Evolutionary conservation across 2,329 filamentous ascomycete species (phyloP).

Genomic region (Penicillium sclerotiorum): DNA sequence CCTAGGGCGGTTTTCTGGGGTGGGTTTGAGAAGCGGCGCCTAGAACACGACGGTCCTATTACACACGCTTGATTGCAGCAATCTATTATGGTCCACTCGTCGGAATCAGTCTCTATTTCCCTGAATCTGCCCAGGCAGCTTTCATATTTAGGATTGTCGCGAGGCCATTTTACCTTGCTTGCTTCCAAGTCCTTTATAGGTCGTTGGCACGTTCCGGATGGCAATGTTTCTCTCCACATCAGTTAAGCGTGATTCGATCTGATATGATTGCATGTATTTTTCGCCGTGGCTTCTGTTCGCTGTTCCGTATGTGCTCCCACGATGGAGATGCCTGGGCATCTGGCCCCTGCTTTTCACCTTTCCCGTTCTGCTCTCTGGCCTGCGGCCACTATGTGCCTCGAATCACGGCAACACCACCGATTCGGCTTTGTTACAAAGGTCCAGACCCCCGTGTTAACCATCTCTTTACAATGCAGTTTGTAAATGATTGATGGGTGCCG

Average conservation of each 20-base stretch:
- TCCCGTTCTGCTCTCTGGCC: conserved; percentile 18
- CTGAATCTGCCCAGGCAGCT: conserved; percentile 29
- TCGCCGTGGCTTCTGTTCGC: conserved; percentile 25
- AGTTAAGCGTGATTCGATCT: conserved; percentile 23
- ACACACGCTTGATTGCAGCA: conserved; percentile 45
- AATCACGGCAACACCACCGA: conserved; percentile 57
- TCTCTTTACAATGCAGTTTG: conserved; percentile 58
- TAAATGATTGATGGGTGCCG: conserved; percentile 61
- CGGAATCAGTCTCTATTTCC: conserved; percentile 51
- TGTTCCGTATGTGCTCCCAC: conserved; percentile 55
- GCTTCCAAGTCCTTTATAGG: conserved; percentile 23
- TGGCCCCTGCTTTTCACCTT: conserved; percentile 45
- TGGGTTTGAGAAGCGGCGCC: conserved; percentile 24
- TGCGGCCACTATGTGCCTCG: conserved; percentile 46
- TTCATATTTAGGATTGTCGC: conserved; percentile 49
- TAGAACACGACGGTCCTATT: conserved; percentile 45
- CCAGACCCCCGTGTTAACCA: conserved; percentile 69
- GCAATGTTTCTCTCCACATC: conserved; percentile 23
- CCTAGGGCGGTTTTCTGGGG: conserved; percentile 20
- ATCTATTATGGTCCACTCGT: conserved; percentile 55
- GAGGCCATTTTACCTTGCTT: conserved; percentile 53
- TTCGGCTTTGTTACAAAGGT: conserved; percentile 49
- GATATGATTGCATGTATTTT: conserved; percentile 16
- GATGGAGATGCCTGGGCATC: conserved; percentile 40
- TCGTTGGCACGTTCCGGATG: conserved; percentile 43